Base-by-base conservation (phyloP, 1,139 yeast genomes). In the Blastobotrys niveus region DNA sequence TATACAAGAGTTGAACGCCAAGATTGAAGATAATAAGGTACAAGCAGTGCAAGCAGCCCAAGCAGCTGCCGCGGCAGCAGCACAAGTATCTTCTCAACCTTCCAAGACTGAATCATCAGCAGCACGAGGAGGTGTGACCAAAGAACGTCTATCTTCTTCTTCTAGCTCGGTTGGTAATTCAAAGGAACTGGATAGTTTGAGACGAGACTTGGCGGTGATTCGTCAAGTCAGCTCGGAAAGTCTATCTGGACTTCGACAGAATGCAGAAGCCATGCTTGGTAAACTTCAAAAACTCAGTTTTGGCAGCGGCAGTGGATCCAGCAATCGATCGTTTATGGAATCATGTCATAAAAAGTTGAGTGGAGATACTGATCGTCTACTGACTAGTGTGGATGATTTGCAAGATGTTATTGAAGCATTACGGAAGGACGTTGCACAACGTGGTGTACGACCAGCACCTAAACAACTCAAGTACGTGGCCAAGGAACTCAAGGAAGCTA, bases 361-460 rank as follows among this genome's bases (percentile, higher is more conserved):
- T 1, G 79, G 76, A 42, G 89, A 85, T 20, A 82, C 94, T 6
- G 96, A 87, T 59, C 59, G 63, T 1, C 66, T 91, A 19, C 71
- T 93, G 37, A 81, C 93, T 0, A 77, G 74, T 51, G 94, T 89
- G 3, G 98, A 93, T 60, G 96, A 88, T 56, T 68, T 93, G 30
- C 96, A 89, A 60, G 98, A 93, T 64, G 64, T 85, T 5, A 85
- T 93, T 64, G 98, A 93, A 59, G 88, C 88, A 1, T 69, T 91
- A 48, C 73, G 96, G 48, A 81, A 87, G 54, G 98, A 89, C 64
- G 96, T 91, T 10, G 95, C 95, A 0, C 86, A 82, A 50, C 74
- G 96, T 52, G 96, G 96, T 17, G 93, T 88, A 0, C 76, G 89
- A 38, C 89, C 95, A 12, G 71, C 87, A 1, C 78, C 76, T 38